These are phyloP conservation scores for Pilasporangium apinafurcum DNA, from an alignment of 352 stramenopile species.

Conservation along the genomic window DNA sequence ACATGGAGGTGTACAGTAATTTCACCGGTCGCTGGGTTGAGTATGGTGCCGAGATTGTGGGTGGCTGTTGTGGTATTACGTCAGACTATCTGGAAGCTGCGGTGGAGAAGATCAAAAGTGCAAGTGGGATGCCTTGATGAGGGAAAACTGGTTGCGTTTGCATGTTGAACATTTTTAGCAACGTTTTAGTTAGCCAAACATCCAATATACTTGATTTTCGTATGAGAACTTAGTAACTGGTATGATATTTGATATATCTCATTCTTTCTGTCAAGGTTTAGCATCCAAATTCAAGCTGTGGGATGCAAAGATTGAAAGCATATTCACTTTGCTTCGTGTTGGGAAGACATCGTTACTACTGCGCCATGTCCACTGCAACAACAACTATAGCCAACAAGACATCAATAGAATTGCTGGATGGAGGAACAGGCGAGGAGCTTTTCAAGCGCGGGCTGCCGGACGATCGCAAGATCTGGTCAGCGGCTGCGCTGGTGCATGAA, in stretches of 20 bases:
- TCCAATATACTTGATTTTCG: too few relatives aligned
- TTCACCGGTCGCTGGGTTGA: slow-evolving; percentile 78
- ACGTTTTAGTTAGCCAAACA: too few relatives aligned
- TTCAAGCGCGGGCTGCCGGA: slow-evolving; percentile 76
- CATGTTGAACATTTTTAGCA: too few relatives aligned
- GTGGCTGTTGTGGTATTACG: slow-evolving; percentile 87
- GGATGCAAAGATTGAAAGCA: slow-evolving; percentile 1
- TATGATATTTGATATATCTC: too few relatives aligned
- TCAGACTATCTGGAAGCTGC: slow-evolving; percentile 71
- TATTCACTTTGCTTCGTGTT: not conserved
- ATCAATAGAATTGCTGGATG: slow-evolving; percentile 63
- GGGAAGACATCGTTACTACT: not conserved
- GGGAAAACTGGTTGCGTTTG: too few relatives aligned
- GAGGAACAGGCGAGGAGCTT: slow-evolving; percentile 89
- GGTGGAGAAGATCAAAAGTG: slow-evolving; percentile 5
- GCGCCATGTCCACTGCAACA: not conserved
- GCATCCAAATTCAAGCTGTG: not conserved
- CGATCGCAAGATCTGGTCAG: slow-evolving; percentile 88
- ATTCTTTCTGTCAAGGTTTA: not conserved
- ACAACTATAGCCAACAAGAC: not conserved
- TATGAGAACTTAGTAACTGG: too few relatives aligned
- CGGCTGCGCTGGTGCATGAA: slow-evolving; percentile 64
- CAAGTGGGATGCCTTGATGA: not conserved
- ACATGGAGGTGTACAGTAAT: slow-evolving; percentile 58
- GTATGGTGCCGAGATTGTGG: slow-evolving; percentile 69